phyloP scores from a whole-genome alignment of 192 early-diverging fungal species.

The Diversispora epigaea region DNA sequence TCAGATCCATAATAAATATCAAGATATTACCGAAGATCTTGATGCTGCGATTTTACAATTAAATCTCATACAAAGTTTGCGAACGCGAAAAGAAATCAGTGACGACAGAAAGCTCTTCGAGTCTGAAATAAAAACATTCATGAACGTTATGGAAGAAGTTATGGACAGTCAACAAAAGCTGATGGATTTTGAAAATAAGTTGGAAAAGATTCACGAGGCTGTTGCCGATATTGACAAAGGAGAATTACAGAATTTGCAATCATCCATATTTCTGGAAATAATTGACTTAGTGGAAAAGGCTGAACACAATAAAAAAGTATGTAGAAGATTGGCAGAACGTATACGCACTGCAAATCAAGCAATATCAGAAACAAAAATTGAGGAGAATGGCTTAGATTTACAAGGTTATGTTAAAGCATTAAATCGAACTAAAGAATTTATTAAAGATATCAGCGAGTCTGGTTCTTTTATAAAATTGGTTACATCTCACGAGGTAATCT shows the following conservation, averaged over 20 bases:
- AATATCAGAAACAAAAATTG: neutral
- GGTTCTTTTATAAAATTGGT: neutral
- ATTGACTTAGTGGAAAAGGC: conserved; percentile 7
- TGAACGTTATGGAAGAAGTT: neutral
- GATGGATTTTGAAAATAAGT: neutral
- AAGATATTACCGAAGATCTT: neutral
- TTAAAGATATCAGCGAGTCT: neutral
- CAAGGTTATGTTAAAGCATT: neutral
- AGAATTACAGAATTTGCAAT: too few relatives aligned
- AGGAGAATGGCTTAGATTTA: neutral
- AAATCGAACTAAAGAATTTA: neutral
- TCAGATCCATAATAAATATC: neutral
- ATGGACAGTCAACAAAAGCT: neutral
- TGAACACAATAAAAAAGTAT: conserved; percentile 22
- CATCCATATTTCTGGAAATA: neutral
- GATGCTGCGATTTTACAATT: neutral
- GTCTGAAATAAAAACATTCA: neutral
- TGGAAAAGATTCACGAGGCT: neutral
- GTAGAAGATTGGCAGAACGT: neutral
- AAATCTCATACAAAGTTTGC: neutral
- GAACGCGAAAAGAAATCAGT: neutral
- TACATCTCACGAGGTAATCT: neutral
- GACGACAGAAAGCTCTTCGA: neutral
- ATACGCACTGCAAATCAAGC: neutral
- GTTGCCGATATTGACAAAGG: too few relatives aligned